These are phyloP conservation scores for Hsuehochloa calcarea DNA, from an alignment of 176 grass and related monocot genomes.

Conservation along the genomic window DNA sequence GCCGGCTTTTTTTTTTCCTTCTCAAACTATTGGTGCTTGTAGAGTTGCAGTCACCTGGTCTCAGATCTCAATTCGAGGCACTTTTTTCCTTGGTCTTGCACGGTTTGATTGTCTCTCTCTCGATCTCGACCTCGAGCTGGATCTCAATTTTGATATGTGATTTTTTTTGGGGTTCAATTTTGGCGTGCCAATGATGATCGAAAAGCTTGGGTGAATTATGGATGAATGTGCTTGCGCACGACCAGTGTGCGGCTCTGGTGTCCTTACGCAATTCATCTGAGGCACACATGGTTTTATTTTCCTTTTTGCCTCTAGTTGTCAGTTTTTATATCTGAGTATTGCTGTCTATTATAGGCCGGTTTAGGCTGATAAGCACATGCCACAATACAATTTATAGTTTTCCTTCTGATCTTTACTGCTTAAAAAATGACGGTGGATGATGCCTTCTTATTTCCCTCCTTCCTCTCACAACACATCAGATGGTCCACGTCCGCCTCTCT, in stretches of 20 bases:
- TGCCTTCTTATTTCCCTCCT: no score
- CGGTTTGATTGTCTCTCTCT: background rate
- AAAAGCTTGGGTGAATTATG: slow-evolving; percentile 44
- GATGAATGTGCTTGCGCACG: slow-evolving; percentile 26
- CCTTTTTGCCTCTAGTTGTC: background rate
- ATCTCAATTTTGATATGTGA: background rate
- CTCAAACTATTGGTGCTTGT: background rate
- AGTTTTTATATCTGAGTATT: background rate
- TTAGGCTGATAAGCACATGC: no score
- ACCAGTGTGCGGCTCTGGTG: background rate
- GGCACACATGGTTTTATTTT: background rate
- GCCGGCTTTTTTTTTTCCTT: background rate
- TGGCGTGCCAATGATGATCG: slow-evolving; percentile 30
- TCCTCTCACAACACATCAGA: no score
- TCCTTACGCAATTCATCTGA: slow-evolving; percentile 18
- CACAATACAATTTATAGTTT: no score
- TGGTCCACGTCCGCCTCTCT: no score
- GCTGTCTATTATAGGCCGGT: no score
- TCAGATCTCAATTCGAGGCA: no score
- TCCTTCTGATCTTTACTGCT: no score
- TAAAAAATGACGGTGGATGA: no score
- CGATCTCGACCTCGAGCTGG: background rate
- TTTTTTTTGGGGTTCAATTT: background rate
- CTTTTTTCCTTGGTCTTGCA: background rate
- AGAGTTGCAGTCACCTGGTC: background rate